phyloP scores from a whole-genome alignment of 2,329 filamentous ascomycete genomes.

The Pseudogymnoascus sp. region DNA sequence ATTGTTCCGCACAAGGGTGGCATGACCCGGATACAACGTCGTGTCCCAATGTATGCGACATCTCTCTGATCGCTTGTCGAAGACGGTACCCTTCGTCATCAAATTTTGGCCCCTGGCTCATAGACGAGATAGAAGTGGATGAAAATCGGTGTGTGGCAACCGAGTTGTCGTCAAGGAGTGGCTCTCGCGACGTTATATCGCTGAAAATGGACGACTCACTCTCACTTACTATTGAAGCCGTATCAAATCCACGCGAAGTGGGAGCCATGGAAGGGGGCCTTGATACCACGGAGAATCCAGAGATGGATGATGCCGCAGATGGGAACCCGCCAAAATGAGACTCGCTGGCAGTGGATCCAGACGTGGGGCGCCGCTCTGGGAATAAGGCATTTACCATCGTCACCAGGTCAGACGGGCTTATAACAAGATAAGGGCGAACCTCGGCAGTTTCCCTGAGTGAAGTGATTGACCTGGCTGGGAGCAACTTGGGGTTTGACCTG shows the following conservation, averaged over 20 bases:
- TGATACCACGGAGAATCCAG: slow-evolving; percentile 50
- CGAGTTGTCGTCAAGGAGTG: slow-evolving; percentile 46
- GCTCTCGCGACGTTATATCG: slow-evolving; percentile 57
- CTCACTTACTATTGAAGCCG: slow-evolving; percentile 62
- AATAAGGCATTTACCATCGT: slow-evolving; percentile 79
- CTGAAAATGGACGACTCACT: slow-evolving; percentile 66
- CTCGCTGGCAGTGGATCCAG: slow-evolving; percentile 38
- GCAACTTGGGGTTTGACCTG: slow-evolving; percentile 46
- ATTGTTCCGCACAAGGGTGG: slow-evolving; percentile 74
- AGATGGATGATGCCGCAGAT: slow-evolving; percentile 62
- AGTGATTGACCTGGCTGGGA: slow-evolving; percentile 64
- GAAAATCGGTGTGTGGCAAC: slow-evolving; percentile 47
- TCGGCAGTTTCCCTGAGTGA: slow-evolving; percentile 68
- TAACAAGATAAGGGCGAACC: slow-evolving; percentile 69
- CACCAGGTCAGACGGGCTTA: slow-evolving; percentile 70
- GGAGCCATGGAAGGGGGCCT: slow-evolving; percentile 43
- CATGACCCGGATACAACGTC: slow-evolving; percentile 59
- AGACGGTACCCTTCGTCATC: slow-evolving; percentile 59
- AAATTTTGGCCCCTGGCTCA: slow-evolving; percentile 41
- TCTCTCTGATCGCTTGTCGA: slow-evolving; percentile 60
- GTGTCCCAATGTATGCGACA: slow-evolving; percentile 56
- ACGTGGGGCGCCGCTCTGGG: slow-evolving; percentile 61
- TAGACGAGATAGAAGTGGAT: slow-evolving; percentile 36
- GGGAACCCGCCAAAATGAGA: slow-evolving; percentile 51
- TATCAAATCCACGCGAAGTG: slow-evolving; percentile 49